Evolutionary conservation across 1,284 basidiomycete genomes (phyloP).

Genomic region (Coniferiporia sulphurascens): DNA sequence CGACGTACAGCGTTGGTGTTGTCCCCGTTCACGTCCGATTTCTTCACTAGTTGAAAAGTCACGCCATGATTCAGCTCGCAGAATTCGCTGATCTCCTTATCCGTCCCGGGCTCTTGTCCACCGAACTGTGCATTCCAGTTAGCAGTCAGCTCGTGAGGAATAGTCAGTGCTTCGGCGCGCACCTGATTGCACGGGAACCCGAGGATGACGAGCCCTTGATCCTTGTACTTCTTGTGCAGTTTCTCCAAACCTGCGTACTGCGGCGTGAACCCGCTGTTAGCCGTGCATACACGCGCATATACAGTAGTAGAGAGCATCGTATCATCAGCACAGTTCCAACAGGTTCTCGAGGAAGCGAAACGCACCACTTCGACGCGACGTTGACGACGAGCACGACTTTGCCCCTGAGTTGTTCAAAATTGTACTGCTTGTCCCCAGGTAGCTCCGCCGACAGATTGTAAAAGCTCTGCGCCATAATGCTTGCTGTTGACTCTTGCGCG

Average conservation of each 20-base stretch:
- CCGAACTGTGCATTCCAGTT: constrained; percentile 46
- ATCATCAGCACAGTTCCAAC: no score
- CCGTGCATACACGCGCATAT: no score
- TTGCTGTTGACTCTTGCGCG: not conserved
- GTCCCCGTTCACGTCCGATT: constrained; percentile 90
- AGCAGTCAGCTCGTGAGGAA: no score
- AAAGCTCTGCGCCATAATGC: constrained; percentile 32
- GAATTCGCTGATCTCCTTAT: constrained; percentile 63
- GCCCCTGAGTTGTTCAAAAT: constrained; percentile 66
- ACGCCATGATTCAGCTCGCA: constrained; percentile 78
- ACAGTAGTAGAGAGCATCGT: no score
- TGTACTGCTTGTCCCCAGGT: constrained; percentile 47
- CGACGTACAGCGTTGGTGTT: constrained; percentile 31
- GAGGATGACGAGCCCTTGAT: constrained; percentile 70
- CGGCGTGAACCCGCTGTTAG: constrained; percentile 74
- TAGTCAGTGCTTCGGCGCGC: constrained; percentile 19
- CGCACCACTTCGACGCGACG: constrained; percentile 67
- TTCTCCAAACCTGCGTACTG: constrained; percentile 85
- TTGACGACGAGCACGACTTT: constrained; percentile 76
- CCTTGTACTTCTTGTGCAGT: constrained; percentile 81
- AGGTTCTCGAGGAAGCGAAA: not conserved
- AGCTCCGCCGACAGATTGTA: constrained; percentile 60
- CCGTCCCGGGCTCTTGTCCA: constrained; percentile 72
- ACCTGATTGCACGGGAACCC: constrained; percentile 95
- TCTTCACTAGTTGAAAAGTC: constrained; percentile 80